Evolutionary conservation across 768 basidiomycete species (phyloP), one percentile per base, ranked within the genome.

Genomic region (Coprinopsis strossmayeri): DNA sequence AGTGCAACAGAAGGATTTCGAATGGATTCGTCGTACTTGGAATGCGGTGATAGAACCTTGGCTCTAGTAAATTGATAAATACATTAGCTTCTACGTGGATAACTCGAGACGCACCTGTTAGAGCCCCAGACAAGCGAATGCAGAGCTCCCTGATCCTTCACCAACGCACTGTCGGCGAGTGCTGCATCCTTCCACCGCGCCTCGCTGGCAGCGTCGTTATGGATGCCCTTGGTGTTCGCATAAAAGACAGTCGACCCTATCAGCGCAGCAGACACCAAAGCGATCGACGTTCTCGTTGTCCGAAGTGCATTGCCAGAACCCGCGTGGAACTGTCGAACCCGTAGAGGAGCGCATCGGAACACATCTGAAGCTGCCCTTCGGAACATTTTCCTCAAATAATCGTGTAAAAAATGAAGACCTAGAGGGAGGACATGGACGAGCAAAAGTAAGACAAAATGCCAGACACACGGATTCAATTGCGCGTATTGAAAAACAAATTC

Each of bases 81-180:
- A 32, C 20, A 25, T 23, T 10, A 46, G 25, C 27, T 49, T 17
- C 13, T 32, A 49, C 25, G 51, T 39, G 34, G 34, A 50, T n/a
- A 46, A 18, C 18, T 17, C 13, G 23, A 2, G 32, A 60, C 72
- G 55, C 59, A 84, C 87, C 64, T 77, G 57, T 88, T 90, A 17
- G 85, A 85, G 32, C 87, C 87, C 86, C 87, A 90, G 0, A 80
- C 78, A 9, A 86, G 59, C 2, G 77, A 69, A 45, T 65, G 64
- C 41, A 87, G 59, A 25, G 59, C 59, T 18, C 66, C 59, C 12
- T 60, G 54, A 43, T 66, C 62, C 39, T 51, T 48, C 4, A 43
- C 42, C 12, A 34, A 32, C 5, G 28, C 24, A 4, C 30, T 34
- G 15, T 23, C 21, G 11, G 20, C 41, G 13, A 50, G 34, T 7